phyloP scores from a whole-genome alignment of 805 yeast species.

The Metschnikowia shivogae region DNA sequence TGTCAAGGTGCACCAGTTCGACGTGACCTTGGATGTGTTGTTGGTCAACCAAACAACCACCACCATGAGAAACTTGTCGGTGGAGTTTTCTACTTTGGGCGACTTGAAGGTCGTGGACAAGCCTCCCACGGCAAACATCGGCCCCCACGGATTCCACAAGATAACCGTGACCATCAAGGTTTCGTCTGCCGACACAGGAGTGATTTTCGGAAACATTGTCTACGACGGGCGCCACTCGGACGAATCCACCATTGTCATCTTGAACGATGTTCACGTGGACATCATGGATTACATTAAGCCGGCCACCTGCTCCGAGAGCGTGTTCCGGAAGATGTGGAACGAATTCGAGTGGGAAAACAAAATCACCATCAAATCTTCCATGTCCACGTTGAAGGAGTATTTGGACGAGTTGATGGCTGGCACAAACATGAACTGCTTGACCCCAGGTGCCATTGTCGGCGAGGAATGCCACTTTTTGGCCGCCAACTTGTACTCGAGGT shows the following conservation, averaged over 20 bases:
- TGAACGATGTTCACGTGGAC: constrained; percentile 93
- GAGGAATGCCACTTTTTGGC: constrained; percentile 88
- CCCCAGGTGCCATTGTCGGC: constrained; percentile 87
- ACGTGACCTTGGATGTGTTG: constrained; percentile 88
- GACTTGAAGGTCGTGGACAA: constrained; percentile 92
- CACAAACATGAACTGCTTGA: constrained; percentile 91
- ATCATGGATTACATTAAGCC: constrained; percentile 97
- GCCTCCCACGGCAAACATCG: constrained; percentile 84
- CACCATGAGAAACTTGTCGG: constrained; percentile 85
- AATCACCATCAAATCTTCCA: constrained; percentile 75
- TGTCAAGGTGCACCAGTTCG: constrained; percentile 93
- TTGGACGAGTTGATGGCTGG: constrained; percentile 70
- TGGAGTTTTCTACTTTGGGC: constrained; percentile 94
- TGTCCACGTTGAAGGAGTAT: constrained; percentile 67
- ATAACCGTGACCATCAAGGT: constrained; percentile 88
- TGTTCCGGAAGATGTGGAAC: constrained; percentile 97
- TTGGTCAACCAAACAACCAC: constrained; percentile 90
- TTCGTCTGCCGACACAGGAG: constrained; percentile 96
- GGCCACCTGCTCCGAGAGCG: constrained; percentile 81
- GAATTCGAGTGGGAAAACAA: constrained; percentile 99
- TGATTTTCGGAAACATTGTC: constrained; percentile 92
- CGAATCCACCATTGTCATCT: constrained; percentile 82
- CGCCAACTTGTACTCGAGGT: constrained; percentile 88
- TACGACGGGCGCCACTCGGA: constrained; percentile 95
- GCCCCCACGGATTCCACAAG: constrained; percentile 96